Conservation (phyloP, 495 filamentous ascomycete species). For the Neurospora sp. region DNA sequence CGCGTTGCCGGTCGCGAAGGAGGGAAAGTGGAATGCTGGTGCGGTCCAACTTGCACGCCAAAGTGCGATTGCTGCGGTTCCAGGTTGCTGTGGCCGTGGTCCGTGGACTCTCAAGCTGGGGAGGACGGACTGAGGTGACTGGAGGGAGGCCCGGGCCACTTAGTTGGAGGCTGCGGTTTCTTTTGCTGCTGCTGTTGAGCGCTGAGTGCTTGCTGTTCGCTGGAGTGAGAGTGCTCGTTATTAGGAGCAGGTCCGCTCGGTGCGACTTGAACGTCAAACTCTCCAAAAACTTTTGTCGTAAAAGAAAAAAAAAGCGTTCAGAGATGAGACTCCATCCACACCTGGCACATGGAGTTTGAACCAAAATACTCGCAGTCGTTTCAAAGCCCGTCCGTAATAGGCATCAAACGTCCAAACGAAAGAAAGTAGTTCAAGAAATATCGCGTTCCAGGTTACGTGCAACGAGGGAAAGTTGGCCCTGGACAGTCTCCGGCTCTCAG, state of each 20-base stretch:
- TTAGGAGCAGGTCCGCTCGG: background rate
- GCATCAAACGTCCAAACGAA: background rate
- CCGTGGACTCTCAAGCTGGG: background rate
- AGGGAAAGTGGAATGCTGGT: slow-evolving; percentile 7
- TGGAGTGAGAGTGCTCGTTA: background rate
- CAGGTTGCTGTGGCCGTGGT: background rate
- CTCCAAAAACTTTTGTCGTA: slow-evolving; percentile 18
- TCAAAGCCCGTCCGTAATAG: background rate
- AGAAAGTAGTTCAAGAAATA: background rate
- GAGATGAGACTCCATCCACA: background rate
- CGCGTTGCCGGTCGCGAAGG: slow-evolving; percentile 25
- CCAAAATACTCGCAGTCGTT: background rate
- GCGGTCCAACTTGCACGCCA: slow-evolving; percentile 3
- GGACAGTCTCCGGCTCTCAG: background rate
- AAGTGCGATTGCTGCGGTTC: background rate
- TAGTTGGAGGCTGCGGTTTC: background rate
- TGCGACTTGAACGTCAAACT: slow-evolving; percentile 2
- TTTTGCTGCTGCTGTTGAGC: background rate
- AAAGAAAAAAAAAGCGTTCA: background rate
- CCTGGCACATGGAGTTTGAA: background rate
- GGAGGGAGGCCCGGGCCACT: background rate
- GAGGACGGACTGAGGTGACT: background rate
- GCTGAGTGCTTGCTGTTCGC: slow-evolving; percentile 1
- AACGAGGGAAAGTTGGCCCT: background rate
- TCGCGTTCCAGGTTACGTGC: background rate